Percentiles rank a stretch among this genome's conserved stretches.
Conservation (phyloP, 495 filamentous ascomycete genomes). For the Penicillium waksmanii region DNA sequence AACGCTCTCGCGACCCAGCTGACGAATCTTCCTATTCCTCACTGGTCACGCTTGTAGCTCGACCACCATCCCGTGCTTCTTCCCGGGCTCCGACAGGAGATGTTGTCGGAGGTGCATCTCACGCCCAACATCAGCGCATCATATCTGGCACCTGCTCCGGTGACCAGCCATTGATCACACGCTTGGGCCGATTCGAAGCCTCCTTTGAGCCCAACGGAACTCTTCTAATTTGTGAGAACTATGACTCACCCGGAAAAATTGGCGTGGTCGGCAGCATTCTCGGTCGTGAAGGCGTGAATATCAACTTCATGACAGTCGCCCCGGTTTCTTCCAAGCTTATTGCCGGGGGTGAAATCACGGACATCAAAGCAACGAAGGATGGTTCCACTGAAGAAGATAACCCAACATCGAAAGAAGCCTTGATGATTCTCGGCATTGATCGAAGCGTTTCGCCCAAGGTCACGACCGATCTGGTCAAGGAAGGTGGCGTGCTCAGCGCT, state of each 20-base stretch:
- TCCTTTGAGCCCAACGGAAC: slow-evolving; percentile 67
- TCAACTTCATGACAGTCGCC: slow-evolving; percentile 72
- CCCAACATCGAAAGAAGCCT: slow-evolving; percentile 55
- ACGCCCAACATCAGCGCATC: slow-evolving; percentile 47
- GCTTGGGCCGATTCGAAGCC: slow-evolving; percentile 65
- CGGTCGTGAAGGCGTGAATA: slow-evolving; percentile 67
- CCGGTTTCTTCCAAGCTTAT: slow-evolving; percentile 35
- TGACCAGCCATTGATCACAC: slow-evolving; percentile 62
- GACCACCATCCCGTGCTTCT: slow-evolving; percentile 34
- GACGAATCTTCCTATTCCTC: slow-evolving; percentile 57
- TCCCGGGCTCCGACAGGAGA: slow-evolving; percentile 21
- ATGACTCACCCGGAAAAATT: slow-evolving; percentile 74
- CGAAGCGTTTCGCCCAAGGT: slow-evolving; percentile 58
- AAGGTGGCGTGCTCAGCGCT: slow-evolving; percentile 65
- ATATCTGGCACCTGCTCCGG: slow-evolving; percentile 69
- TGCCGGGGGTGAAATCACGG: slow-evolving; percentile 12
- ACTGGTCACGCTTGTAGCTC: slow-evolving; percentile 61
- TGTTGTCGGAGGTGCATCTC: neutral
- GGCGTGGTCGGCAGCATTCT: slow-evolving; percentile 67
- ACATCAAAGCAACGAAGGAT: slow-evolving; percentile 12
- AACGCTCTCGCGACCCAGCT: slow-evolving; percentile 53
- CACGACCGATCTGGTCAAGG: slow-evolving; percentile 52
- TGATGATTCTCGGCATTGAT: slow-evolving; percentile 75
- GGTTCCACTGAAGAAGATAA: neutral
- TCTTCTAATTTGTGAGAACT: slow-evolving; percentile 69